phyloP scores from a whole-genome alignment of 768 basidiomycete genomes.

The Steccherinum ochraceum region DNA sequence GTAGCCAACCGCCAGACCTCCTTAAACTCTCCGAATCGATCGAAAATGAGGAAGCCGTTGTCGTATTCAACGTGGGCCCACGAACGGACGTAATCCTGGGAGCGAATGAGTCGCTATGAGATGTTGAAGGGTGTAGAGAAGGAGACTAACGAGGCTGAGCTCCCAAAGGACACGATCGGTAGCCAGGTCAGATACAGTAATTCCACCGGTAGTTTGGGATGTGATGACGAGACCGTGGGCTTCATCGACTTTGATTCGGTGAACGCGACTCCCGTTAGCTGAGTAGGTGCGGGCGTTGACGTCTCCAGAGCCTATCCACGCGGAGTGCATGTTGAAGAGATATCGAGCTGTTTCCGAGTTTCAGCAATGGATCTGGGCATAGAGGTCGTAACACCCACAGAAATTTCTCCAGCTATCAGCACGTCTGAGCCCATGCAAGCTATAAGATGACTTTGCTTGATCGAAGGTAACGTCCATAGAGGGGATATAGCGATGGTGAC shows the following conservation, averaged over 20 bases:
- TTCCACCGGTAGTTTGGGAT: conserved; percentile 48
- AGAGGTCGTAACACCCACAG: conserved; percentile 36
- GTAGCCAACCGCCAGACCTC: conserved; percentile 63
- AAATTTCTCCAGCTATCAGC: conserved; percentile 50
- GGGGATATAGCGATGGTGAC: conserved; percentile 40
- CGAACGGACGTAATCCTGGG: conserved; percentile 42
- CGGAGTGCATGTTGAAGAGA: conserved; percentile 37
- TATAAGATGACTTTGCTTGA: conserved; percentile 26
- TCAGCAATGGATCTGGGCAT: conserved; percentile 1
- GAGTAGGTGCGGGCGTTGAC: conserved; percentile 32
- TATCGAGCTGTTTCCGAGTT: conserved; percentile 35
- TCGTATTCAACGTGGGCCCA: conserved; percentile 73
- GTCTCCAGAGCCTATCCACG: conserved; percentile 50
- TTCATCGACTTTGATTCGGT: conserved; percentile 76
- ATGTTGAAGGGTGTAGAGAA: not conserved
- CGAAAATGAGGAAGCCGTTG: conserved; percentile 65
- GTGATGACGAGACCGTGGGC: conserved; percentile 50
- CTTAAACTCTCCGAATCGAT: conserved; percentile 46
- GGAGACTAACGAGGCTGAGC: conserved; percentile 42
- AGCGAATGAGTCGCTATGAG: conserved; percentile 10
- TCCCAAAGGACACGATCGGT: conserved; percentile 51
- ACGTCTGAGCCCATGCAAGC: conserved; percentile 29
- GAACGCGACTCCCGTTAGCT: conserved; percentile 36
- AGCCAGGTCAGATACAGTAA: conserved; percentile 52
- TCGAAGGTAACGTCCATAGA: conserved; percentile 22